Conservation (phyloP, 192 early-diverging fungal genomes). For the Coemansia aciculifera region DNA sequence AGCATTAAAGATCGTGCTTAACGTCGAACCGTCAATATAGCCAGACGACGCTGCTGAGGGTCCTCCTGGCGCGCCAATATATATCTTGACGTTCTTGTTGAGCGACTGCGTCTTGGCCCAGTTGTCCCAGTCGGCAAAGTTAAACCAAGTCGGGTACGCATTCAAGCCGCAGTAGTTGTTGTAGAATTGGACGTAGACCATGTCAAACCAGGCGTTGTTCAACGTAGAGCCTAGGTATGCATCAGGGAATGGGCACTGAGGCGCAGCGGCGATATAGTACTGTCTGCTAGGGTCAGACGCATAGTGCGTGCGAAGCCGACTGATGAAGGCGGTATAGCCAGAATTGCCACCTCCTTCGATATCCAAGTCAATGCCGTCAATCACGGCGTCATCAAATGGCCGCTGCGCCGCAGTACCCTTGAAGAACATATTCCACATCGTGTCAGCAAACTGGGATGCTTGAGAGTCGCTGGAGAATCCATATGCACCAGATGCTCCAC, state of each 20-base stretch:
- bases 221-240: constrained; percentile 56
- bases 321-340: constrained; percentile 57
- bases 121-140: constrained; percentile 64
- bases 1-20: constrained; percentile 42
- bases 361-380: constrained; percentile 68
- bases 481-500: constrained; percentile 64
- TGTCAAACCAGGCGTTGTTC: constrained; percentile 62
- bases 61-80: constrained; percentile 59
- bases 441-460: constrained; percentile 56
- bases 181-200: constrained; percentile 72
- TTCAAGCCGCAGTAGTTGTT: constrained; percentile 67
- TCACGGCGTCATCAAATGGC: constrained; percentile 60
- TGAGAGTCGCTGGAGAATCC: constrained; percentile 54
- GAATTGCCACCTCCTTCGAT: constrained; percentile 53
- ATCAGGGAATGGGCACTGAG: constrained; percentile 66
- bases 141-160: constrained; percentile 54
- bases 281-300: constrained; percentile 41
- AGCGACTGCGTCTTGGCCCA: constrained; percentile 59
- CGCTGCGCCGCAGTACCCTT: constrained; percentile 59
- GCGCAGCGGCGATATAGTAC: constrained; percentile 63
- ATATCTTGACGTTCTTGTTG: constrained; percentile 61
- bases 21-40: constrained; percentile 43
- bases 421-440: constrained; percentile 62
- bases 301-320: constrained; percentile 53
- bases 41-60: constrained; percentile 57